phyloP scores from a whole-genome alignment of 2,329 filamentous ascomycete genomes.

The Penicillium sp. region DNA sequence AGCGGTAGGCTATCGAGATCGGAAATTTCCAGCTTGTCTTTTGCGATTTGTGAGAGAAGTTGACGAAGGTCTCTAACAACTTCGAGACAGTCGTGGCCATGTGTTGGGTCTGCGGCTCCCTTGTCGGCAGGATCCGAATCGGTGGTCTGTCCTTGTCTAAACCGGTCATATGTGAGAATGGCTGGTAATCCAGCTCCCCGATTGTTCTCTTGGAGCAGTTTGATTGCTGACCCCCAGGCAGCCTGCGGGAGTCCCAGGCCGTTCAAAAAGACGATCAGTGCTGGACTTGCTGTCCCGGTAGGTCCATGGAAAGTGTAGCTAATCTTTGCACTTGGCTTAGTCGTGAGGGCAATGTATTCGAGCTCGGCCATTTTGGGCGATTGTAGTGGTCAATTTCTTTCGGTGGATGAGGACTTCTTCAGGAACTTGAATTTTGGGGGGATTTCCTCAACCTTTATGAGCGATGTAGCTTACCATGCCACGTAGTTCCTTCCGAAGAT shows the following conservation, averaged over 20 bases:
- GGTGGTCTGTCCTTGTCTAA: constrained; percentile 59
- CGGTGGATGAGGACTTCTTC: neutral
- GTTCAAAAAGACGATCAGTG: constrained; percentile 53
- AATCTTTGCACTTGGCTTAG: constrained; percentile 29
- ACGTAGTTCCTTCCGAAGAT: neutral
- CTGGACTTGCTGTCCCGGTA: constrained; percentile 14
- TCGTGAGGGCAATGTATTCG: constrained; percentile 24
- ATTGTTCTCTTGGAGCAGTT: constrained; percentile 26
- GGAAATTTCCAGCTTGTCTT: constrained; percentile 34
- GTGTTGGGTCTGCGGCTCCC: constrained; percentile 41
- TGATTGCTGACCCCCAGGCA: constrained; percentile 47
- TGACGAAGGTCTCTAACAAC: constrained; percentile 55
- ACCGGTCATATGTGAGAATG: constrained; percentile 64
- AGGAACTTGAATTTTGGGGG: neutral
- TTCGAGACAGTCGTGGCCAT: constrained; percentile 57
- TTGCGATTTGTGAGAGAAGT: constrained; percentile 50
- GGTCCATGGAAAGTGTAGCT: constrained; percentile 27
- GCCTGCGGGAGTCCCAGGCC: constrained; percentile 50
- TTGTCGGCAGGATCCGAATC: constrained; percentile 54
- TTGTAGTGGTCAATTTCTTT: neutral
- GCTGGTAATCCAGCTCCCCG: constrained; percentile 44
- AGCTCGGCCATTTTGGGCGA: constrained; percentile 20
- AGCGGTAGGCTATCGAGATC: constrained; percentile 40
- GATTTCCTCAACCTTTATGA: neutral
- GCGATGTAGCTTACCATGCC: neutral